Percentiles rank a stretch among this genome's conserved stretches.
Conservation (phyloP, 164 flowering plant species). For the Berberis vulgaris region DNA sequence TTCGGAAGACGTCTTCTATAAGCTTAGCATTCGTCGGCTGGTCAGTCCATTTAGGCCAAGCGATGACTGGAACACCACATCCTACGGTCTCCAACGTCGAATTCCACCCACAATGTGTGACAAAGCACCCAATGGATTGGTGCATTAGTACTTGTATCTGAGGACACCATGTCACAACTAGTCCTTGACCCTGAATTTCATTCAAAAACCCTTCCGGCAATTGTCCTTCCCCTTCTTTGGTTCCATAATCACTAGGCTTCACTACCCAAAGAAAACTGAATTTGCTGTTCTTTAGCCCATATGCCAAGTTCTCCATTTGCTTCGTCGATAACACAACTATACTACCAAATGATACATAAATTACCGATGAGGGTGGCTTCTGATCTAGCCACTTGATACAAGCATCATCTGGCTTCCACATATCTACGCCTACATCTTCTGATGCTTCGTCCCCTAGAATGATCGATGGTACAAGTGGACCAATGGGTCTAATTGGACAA, state of each 20-base stretch:
- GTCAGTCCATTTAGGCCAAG: conserved; percentile 69
- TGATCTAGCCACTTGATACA: conserved; percentile 55
- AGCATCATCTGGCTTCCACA: conserved; percentile 32
- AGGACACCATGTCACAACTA: conserved; percentile 55
- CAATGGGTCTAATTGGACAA: conserved; percentile 37
- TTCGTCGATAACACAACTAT: conserved; percentile 30
- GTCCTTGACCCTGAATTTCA: conserved; percentile 39
- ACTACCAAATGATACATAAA: conserved; percentile 63
- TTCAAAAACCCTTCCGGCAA: conserved; percentile 53
- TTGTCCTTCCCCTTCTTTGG: neutral
- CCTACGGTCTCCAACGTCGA: conserved; percentile 49
- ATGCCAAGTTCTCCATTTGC: conserved; percentile 53
- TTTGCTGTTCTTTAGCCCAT: conserved; percentile 34
- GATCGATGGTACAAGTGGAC: conserved; percentile 39
- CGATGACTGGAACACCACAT: conserved; percentile 49
- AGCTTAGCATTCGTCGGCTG: conserved; percentile 59
- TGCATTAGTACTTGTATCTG: conserved; percentile 56
- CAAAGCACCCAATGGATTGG: conserved; percentile 46
- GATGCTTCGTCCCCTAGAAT: neutral
- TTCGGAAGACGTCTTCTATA: conserved; percentile 41
- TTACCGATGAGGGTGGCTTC: conserved; percentile 35
- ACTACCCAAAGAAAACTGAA: conserved; percentile 58
- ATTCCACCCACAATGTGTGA: conserved; percentile 90
- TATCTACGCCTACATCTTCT: conserved; percentile 28
- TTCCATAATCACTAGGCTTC: conserved; percentile 19